Percentiles rank a stretch among this genome's conserved stretches.
Conservation (phyloP, 1,139 yeast genomes). For the Arxiozyma bovina region DNA sequence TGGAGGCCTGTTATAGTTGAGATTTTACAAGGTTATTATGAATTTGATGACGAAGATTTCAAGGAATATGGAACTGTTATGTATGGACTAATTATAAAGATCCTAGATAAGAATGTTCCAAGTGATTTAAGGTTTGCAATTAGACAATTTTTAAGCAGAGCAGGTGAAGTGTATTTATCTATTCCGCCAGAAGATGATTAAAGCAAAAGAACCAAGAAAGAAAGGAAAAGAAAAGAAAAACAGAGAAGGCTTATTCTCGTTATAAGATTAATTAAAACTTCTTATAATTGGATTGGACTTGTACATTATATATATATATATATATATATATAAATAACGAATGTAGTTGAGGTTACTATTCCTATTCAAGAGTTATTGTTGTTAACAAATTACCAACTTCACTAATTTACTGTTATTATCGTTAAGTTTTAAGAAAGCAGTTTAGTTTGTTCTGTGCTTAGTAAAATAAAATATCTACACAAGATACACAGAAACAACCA, state of each 20-base stretch:
- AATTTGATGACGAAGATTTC: constrained; percentile 72
- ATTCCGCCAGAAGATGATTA: neutral
- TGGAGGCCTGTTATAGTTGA: constrained; percentile 92
- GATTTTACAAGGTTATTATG: constrained; percentile 71
- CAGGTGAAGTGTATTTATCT: constrained; percentile 50
- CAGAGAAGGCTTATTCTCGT: neutral
- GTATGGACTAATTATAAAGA: constrained; percentile 57
- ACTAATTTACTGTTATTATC: too few relatives aligned
- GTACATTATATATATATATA: neutral
- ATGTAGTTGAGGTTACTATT: too few relatives aligned
- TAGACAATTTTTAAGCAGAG: constrained; percentile 55
- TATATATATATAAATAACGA: neutral
- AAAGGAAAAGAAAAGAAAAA: neutral
- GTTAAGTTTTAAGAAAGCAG: too few relatives aligned
- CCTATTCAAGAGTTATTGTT: neutral
- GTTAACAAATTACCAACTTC: too few relatives aligned
- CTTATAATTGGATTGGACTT: neutral
- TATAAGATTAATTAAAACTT: too few relatives aligned
- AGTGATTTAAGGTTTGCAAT: constrained; percentile 63
- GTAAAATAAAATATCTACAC: too few relatives aligned
- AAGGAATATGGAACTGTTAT: constrained; percentile 50
- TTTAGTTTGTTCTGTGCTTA: too few relatives aligned
- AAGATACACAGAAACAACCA: too few relatives aligned
- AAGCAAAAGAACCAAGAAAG: neutral
- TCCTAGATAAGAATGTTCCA: constrained; percentile 62